Evolutionary conservation across 2,329 filamentous ascomycete species (phyloP).

Genomic region (Beauveria sp.): DNA sequence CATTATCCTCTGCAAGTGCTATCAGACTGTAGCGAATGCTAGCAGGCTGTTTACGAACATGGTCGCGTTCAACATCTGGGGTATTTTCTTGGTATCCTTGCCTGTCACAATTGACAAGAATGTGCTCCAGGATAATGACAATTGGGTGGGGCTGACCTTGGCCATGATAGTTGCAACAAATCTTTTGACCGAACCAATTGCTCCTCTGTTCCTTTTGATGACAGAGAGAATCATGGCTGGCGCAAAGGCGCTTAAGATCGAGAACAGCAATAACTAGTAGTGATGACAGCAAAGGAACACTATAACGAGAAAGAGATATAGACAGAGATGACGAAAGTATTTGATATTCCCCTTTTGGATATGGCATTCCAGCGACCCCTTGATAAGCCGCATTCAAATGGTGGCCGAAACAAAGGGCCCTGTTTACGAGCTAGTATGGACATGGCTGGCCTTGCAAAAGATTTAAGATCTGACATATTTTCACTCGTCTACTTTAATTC

Average conservation of each 20-base stretch:
- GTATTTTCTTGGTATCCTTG: constrained; percentile 14
- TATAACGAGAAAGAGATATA: no score
- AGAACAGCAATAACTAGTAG: background rate
- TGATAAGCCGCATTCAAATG: no score
- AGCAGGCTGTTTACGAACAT: constrained; percentile 16
- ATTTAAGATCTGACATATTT: no score
- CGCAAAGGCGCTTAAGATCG: no score
- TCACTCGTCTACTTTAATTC: no score
- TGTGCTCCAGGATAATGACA: constrained; percentile 11
- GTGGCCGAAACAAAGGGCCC: no score
- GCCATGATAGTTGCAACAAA: constrained; percentile 15
- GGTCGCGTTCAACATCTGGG: constrained; percentile 14
- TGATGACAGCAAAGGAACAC: no score
- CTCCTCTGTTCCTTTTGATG: constrained; percentile 5
- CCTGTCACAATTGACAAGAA: constrained; percentile 13
- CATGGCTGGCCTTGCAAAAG: no score
- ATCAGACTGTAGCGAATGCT: constrained; percentile 14
- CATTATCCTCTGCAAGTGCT: constrained; percentile 14
- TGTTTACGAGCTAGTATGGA: no score
- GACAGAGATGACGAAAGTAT: no score
- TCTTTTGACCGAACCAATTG: constrained; percentile 14
- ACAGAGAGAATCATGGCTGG: background rate
- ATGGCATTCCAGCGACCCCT: no score
- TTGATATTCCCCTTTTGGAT: no score
- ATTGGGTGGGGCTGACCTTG: constrained; percentile 13